phyloP scores from a whole-genome alignment of 257 asterid species.

The Jacaranda copaia region DNA sequence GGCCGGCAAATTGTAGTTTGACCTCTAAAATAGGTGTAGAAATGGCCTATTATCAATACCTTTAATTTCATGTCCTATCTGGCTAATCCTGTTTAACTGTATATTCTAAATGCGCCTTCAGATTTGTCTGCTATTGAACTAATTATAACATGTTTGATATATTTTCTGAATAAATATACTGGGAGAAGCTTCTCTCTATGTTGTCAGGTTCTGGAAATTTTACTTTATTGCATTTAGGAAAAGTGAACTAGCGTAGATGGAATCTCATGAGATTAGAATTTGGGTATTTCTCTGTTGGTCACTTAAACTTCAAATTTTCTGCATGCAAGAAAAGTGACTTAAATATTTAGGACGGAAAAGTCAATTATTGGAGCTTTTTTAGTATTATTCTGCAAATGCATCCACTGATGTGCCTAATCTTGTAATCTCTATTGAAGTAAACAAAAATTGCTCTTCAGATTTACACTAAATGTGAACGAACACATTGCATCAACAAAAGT shows the following conservation, averaged over 20 bases:
- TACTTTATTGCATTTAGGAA: not conserved
- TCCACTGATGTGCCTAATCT: not conserved
- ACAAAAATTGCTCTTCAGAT: not conserved
- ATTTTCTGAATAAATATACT: not conserved
- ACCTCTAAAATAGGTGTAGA: not conserved
- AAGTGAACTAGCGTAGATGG: not conserved
- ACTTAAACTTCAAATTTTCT: not conserved
- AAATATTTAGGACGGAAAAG: not conserved
- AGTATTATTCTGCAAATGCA: constrained; percentile 3
- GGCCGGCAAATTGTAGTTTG: not conserved
- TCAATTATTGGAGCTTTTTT: not conserved
- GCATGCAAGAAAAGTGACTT: not conserved
- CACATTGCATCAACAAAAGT: not conserved
- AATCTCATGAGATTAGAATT: not conserved
- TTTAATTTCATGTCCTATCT: not conserved
- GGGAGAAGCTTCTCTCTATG: not conserved
- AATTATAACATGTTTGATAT: not conserved
- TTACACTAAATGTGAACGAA: not conserved
- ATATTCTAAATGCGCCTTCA: not conserved
- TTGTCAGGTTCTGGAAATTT: not conserved
- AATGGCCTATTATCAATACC: not conserved
- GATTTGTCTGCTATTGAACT: not conserved
- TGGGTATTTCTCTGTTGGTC: not conserved
- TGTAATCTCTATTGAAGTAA: not conserved
- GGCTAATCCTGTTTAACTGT: not conserved